Evolutionary conservation across 2,329 filamentous ascomycete species (phyloP).

Genomic region (Orbilia ellipsospora): DNA sequence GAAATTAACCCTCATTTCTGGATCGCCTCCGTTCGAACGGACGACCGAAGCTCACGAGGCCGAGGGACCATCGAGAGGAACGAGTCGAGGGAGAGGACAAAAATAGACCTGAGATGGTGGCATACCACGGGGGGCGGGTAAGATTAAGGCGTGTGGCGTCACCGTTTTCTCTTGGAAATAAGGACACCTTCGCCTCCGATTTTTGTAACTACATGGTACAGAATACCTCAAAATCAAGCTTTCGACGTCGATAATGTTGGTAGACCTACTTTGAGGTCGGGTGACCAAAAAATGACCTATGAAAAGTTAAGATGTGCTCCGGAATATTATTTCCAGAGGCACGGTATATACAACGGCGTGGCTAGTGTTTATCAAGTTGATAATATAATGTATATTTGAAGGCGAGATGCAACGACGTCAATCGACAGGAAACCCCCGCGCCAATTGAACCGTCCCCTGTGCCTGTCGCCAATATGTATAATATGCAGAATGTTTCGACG

Average conservation of each 20-base stretch:
- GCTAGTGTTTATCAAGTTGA: slow-evolving; percentile 6
- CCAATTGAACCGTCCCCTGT: not conserved
- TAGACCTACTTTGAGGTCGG: not conserved
- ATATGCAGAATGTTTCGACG: slow-evolving; percentile 9
- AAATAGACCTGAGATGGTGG: slow-evolving; percentile 26
- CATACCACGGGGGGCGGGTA: slow-evolving; percentile 11
- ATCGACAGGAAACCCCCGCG: slow-evolving; percentile 29
- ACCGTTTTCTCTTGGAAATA: slow-evolving; percentile 48
- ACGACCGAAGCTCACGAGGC: not conserved
- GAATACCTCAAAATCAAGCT: slow-evolving; percentile 24
- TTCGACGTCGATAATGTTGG: not conserved
- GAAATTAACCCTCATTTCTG: slow-evolving; percentile 42
- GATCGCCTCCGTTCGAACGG: slow-evolving; percentile 13
- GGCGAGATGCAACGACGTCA: slow-evolving; percentile 32
- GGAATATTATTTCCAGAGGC: too few species aligned
- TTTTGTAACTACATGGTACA: slow-evolving; percentile 3
- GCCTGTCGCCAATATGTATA: slow-evolving; percentile 9
- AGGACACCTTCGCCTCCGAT: slow-evolving; percentile 3
- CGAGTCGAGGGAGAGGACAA: not conserved
- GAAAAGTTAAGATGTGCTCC: too few species aligned
- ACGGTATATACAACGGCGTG: not conserved
- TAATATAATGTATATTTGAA: not conserved
- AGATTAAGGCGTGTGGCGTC: slow-evolving; percentile 41
- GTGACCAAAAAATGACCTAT: not conserved
- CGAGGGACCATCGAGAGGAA: not conserved